Base-by-base conservation (phyloP, 2,329 filamentous ascomycete species). In the Paraphaeosphaeria minitans region DNA sequence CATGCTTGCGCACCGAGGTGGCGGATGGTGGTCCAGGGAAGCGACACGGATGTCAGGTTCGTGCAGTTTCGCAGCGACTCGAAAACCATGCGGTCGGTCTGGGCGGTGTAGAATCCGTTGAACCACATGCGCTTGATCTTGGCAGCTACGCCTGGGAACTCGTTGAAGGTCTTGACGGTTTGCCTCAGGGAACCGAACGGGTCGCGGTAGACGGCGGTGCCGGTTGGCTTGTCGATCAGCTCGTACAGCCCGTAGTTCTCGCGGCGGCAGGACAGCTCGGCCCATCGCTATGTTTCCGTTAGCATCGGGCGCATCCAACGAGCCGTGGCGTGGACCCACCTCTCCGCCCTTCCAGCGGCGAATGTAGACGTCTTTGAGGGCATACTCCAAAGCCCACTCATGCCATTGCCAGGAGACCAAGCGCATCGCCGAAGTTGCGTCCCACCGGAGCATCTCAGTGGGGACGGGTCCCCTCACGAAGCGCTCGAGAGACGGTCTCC, bases 61-160 rank as follows among this genome's bases (percentile, higher is more conserved):
- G 67, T 71, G 70, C 82, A 84, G 64, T 77, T 78, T 56, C 76
- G 74, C 35, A 84, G 73, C 48, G 81, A 79, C 16, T 78, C 74
- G 58, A 83, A 81, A 53, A 85, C 80, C 59, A 82, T 74, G 31
- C 76, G 74, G 65, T 83, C 81, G 4, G 82, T 83, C 62, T 83
- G 78, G 48, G 79, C 76, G 7, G 78, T 79, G 71, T 84, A 81
- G 69, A 84, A 84, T 51, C 82, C 83, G 57, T 84, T 80, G 69
- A 85, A 83, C 81, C 82, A 84, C 66, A 85, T 76, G 47, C 82
- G 80, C 56, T 78, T 80, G 56, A 84, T 82, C 65, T 82, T 78
- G 22, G 75, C 72, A 3, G 82, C 82, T 10, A 83, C 73, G 31
- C 76, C 69, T 1, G 82, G 80, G 51, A 78, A 79, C 41, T 76